phyloP scores from a whole-genome alignment of 2,329 filamentous ascomycete genomes.

The Teratosphaeria nubilosa region DNA sequence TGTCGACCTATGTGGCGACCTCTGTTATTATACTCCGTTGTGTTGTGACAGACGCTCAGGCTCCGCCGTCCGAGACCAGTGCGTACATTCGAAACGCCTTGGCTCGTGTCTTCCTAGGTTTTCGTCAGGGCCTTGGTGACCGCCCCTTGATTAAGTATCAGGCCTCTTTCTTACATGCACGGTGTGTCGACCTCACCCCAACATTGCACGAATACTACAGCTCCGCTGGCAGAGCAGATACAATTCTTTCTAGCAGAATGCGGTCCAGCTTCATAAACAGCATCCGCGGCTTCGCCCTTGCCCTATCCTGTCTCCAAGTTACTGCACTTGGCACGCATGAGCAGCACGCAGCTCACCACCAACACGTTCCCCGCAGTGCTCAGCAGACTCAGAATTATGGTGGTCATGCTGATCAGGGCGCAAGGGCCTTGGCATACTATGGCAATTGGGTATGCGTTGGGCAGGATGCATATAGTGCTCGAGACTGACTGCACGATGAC shows the following conservation, averaged over 20 bases:
- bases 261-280: background rate
- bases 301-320: background rate
- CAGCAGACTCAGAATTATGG: background rate
- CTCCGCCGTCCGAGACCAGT: background rate
- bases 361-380: background rate
- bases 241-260: background rate
- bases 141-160: background rate
- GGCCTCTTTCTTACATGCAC: background rate
- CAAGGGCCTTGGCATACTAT: background rate
- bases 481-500: slow-evolving; percentile 25
- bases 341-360: background rate
- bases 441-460: background rate
- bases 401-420: background rate
- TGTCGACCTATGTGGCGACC: no score
- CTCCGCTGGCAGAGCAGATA: background rate
- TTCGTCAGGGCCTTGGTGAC: background rate
- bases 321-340: background rate
- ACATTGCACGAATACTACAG: background rate
- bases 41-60: background rate
- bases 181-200: background rate
- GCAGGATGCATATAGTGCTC: background rate
- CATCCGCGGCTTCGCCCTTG: background rate
- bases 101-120: background rate
- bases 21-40: no score
- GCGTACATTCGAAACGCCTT: background rate